Conservation (phyloP, 768 basidiomycete genomes). For the Hemileccinum rubropunctum region DNA sequence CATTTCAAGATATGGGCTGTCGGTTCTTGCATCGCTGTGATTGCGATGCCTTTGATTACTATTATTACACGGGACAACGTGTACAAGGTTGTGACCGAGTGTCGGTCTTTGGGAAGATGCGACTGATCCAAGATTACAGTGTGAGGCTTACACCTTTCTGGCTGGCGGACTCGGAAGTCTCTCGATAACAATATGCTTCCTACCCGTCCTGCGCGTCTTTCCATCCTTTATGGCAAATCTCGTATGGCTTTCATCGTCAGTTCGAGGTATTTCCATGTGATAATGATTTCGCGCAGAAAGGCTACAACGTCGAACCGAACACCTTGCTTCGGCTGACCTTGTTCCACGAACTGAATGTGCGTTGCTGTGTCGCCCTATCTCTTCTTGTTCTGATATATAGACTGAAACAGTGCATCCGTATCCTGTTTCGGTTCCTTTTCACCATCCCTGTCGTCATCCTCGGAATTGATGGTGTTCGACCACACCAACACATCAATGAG, state of each 20-base stretch:
- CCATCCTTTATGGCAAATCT: conserved; percentile 59
- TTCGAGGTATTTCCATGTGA: not conserved
- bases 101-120: not conserved
- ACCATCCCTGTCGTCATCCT: conserved; percentile 62
- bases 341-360: conserved; percentile 79
- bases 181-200: conserved; percentile 70
- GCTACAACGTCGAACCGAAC: conserved; percentile 57
- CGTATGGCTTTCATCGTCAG: conserved; percentile 38
- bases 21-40: conserved; percentile 58
- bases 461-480: conserved; percentile 63
- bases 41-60: conserved; percentile 70
- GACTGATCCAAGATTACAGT: conserved; percentile 38
- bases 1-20: conserved; percentile 75
- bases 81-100: conserved; percentile 45
- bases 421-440: conserved; percentile 74
- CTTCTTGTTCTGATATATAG: not conserved
- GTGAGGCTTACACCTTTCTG: conserved; percentile 67
- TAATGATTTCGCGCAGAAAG: conserved; percentile 39
- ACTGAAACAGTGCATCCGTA: conserved; percentile 54
- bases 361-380: conserved; percentile 21
- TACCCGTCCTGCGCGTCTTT: conserved; percentile 71
- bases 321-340: conserved; percentile 74
- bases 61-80: conserved; percentile 59
- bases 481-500: conserved; percentile 63
- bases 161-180: conserved; percentile 68